phyloP scores from a whole-genome alignment of 768 basidiomycete genomes.

The Auricularia sp. region DNA sequence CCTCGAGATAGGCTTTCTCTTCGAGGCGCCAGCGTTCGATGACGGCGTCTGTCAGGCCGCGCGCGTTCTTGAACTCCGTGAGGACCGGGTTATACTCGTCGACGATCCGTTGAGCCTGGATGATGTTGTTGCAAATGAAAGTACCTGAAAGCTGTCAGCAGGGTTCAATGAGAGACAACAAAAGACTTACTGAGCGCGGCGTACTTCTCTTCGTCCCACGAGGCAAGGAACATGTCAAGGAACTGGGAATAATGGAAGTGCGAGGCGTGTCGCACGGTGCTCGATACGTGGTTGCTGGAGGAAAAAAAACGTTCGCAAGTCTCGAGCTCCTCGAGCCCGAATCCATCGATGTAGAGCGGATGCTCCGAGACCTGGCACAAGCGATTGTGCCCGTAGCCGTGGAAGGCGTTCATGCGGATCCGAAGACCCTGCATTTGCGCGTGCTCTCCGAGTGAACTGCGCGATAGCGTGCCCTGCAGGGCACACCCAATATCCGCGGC shows the following conservation, averaged over 20 bases:
- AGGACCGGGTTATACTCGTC: neutral
- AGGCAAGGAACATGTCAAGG: slow-evolving; percentile 24
- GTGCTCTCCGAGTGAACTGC: slow-evolving; percentile 12
- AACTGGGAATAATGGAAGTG: slow-evolving; percentile 18
- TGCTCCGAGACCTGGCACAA: no score
- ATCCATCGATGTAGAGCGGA: no score
- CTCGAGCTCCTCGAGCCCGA: slow-evolving; percentile 29
- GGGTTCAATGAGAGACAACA: neutral
- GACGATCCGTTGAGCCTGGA: neutral
- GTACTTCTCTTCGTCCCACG: slow-evolving; percentile 29
- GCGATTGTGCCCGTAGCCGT: no score
- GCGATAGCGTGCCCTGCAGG: slow-evolving; percentile 13
- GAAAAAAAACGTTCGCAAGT: slow-evolving; percentile 23
- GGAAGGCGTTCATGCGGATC: slow-evolving; percentile 13
- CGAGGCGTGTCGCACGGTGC: slow-evolving; percentile 16
- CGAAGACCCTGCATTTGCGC: slow-evolving; percentile 3
- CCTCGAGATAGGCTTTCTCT: neutral
- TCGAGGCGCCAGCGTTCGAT: neutral
- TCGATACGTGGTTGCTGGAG: slow-evolving; percentile 18
- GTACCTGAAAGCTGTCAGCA: slow-evolving; percentile 1
- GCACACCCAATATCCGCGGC: neutral
- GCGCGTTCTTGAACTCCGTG: neutral
- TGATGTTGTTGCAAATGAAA: neutral
- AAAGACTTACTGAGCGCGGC: slow-evolving; percentile 9
- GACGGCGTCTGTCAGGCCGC: neutral